phyloP scores from a whole-genome alignment of 495 filamentous ascomycete genomes.

The Xylaria nigripes region DNA sequence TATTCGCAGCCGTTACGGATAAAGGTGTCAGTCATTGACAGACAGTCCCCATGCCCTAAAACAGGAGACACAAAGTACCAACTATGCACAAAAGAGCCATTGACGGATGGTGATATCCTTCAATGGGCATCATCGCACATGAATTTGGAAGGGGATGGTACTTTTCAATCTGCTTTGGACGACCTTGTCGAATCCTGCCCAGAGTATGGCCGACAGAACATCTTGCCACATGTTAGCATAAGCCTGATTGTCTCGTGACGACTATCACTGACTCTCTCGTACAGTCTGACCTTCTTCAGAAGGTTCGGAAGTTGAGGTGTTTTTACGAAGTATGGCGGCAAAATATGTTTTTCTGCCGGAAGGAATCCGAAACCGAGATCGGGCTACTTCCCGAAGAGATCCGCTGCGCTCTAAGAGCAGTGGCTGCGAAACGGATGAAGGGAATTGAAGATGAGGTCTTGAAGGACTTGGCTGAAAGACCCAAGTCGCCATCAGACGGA shows the following conservation, averaged over 20 bases:
- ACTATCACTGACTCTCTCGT: slow-evolving; percentile 17
- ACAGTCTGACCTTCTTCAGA: slow-evolving; percentile 23
- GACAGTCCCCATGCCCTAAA: neutral
- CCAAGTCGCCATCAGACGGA: slow-evolving; percentile 21
- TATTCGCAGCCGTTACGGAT: neutral
- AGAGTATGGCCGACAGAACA: slow-evolving; percentile 9
- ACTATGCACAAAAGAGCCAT: neutral
- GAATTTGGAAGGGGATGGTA: slow-evolving; percentile 10
- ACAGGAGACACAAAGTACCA: slow-evolving; percentile 6
- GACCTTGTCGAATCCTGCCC: slow-evolving; percentile 16
- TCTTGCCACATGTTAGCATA: slow-evolving; percentile 22
- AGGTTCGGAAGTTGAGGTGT: slow-evolving; percentile 26
- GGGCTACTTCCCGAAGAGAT: slow-evolving; percentile 19
- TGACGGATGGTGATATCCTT: slow-evolving; percentile 5
- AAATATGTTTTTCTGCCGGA: slow-evolving; percentile 18
- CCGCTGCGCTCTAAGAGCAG: slow-evolving; percentile 18
- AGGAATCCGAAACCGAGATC: slow-evolving; percentile 1
- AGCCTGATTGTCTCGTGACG: neutral
- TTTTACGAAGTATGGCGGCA: slow-evolving; percentile 29
- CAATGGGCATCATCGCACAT: slow-evolving; percentile 25
- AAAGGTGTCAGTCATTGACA: neutral
- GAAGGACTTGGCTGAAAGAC: slow-evolving; percentile 14
- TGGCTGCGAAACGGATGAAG: slow-evolving; percentile 18
- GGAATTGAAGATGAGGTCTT: slow-evolving; percentile 19
- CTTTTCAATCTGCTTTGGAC: slow-evolving; percentile 23